Conservation (phyloP, 805 yeast genomes). For the Pichia membranifaciens region DNA sequence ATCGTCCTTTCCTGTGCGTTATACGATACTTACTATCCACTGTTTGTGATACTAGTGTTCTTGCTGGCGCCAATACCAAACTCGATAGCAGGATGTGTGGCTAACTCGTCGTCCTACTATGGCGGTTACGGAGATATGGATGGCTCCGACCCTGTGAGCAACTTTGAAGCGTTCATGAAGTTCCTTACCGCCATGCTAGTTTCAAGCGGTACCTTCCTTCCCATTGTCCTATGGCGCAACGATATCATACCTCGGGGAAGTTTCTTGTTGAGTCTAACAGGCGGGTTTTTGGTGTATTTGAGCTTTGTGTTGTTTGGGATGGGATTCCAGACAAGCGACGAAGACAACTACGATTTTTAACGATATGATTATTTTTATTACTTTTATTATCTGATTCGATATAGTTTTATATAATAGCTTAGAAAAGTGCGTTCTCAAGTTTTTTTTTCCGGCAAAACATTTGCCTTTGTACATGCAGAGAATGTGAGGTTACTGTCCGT, state of each 20-base stretch:
- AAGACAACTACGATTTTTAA: constrained; percentile 30
- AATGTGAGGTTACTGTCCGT: no score
- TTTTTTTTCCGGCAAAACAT: constrained; percentile 13
- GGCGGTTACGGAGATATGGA: constrained; percentile 17
- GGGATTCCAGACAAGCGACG: constrained; percentile 59
- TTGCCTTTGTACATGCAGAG: no score
- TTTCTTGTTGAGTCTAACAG: constrained; percentile 60
- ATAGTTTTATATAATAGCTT: no score
- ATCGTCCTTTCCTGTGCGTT: constrained; percentile 85
- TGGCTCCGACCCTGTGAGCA: constrained; percentile 16
- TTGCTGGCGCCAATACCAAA: constrained; percentile 35
- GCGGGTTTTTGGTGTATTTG: constrained; percentile 78
- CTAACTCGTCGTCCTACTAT: constrained; percentile 9
- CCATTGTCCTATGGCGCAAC: constrained; percentile 29
- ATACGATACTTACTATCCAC: constrained; percentile 85
- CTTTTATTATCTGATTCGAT: no score
- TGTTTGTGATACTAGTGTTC: constrained; percentile 47
- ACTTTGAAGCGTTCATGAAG: constrained; percentile 24
- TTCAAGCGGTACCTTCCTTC: constrained; percentile 30
- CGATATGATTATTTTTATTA: neutral
- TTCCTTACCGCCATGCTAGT: constrained; percentile 31
- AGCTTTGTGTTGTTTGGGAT: constrained; percentile 77
- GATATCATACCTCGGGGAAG: constrained; percentile 25
- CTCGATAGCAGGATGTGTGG: constrained; percentile 22
- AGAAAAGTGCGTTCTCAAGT: constrained; percentile 28